A percentile compares a stretch with the other conserved stretches of the same genome.
Evolutionary conservation across 257 asterid genomes (phyloP).

Genomic region (Lithospermum erythrorhizon): DNA sequence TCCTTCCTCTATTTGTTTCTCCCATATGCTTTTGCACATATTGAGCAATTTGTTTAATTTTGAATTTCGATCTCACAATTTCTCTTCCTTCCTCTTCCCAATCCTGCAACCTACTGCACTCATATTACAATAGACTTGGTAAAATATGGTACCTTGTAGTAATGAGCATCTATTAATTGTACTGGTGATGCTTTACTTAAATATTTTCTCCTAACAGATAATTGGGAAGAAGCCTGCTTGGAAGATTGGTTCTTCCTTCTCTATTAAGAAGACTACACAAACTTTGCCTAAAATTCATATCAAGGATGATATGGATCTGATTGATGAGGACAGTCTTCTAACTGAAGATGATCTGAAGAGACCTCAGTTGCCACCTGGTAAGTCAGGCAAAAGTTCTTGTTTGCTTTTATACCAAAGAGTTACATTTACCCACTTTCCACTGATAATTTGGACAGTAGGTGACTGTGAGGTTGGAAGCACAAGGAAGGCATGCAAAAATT

Average conservation of each 20-base stretch:
- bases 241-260: slow-evolving; percentile 85
- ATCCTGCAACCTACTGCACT: too few relatives aligned
- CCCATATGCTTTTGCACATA: too few relatives aligned
- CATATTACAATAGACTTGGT: too few relatives aligned
- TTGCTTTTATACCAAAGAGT: not conserved
- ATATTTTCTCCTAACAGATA: slow-evolving; percentile 26
- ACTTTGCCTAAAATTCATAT: slow-evolving; percentile 59
- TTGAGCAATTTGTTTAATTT: too few relatives aligned
- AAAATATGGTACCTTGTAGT: not conserved
- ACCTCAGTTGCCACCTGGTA: slow-evolving; percentile 70
- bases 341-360: slow-evolving; percentile 86
- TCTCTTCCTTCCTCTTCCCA: too few relatives aligned
- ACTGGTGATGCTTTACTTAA: not conserved
- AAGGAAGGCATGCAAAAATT: slow-evolving; percentile 89
- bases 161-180: not conserved
- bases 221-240: slow-evolving; percentile 78
- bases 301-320: slow-evolving; percentile 74
- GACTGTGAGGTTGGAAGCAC: slow-evolving; percentile 87
- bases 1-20: too few relatives aligned
- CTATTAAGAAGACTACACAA: slow-evolving; percentile 42
- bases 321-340: slow-evolving; percentile 92
- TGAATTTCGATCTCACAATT: not conserved
- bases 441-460: slow-evolving; percentile 22
- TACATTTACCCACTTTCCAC: not conserved
- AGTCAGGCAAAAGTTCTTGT: slow-evolving; percentile 13